Evolutionary conservation across 1,139 yeast species (phyloP).

Genomic region (Magnusiomyces paraingens): DNA sequence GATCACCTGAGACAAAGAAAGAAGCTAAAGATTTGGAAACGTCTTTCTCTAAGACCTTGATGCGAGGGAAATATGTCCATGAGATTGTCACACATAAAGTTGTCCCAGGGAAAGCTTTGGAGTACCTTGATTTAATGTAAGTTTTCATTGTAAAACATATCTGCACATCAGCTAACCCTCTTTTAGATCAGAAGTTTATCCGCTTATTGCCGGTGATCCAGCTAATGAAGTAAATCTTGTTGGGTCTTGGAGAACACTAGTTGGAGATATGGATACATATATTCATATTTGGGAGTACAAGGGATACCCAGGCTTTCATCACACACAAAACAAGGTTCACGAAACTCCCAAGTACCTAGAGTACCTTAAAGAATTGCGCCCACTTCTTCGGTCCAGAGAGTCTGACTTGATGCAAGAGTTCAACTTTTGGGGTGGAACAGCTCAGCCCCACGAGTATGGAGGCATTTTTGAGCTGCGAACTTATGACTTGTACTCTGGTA

Average conservation of each 20-base stretch:
- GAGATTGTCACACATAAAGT: conserved; percentile 37
- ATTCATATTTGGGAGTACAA: conserved; percentile 41
- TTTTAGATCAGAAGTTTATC: conserved; percentile 28
- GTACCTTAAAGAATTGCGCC: conserved; percentile 30
- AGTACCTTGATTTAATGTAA: conserved; percentile 33
- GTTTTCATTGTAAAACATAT: neutral
- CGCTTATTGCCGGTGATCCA: conserved; percentile 32
- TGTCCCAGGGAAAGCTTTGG: conserved; percentile 32
- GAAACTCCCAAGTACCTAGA: conserved; percentile 28
- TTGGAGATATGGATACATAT: conserved; percentile 37
- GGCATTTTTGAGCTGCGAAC: conserved; percentile 39
- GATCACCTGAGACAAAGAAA: conserved; percentile 32
- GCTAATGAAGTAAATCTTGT: conserved; percentile 34
- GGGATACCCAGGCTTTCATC: conserved; percentile 39
- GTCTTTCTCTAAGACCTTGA: conserved; percentile 34
- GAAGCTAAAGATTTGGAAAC: conserved; percentile 34
- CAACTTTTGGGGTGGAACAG: conserved; percentile 42
- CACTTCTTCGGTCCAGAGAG: conserved; percentile 32
- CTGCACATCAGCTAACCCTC: neutral
- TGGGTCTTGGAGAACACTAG: conserved; percentile 39
- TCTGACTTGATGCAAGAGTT: conserved; percentile 38
- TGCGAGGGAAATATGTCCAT: conserved; percentile 40
- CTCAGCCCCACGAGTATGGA: conserved; percentile 38
- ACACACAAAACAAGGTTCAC: conserved; percentile 34
- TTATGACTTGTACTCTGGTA: conserved; percentile 37